Conservation (phyloP, 805 yeast genomes). For the Metschnikowia proteae region DNA sequence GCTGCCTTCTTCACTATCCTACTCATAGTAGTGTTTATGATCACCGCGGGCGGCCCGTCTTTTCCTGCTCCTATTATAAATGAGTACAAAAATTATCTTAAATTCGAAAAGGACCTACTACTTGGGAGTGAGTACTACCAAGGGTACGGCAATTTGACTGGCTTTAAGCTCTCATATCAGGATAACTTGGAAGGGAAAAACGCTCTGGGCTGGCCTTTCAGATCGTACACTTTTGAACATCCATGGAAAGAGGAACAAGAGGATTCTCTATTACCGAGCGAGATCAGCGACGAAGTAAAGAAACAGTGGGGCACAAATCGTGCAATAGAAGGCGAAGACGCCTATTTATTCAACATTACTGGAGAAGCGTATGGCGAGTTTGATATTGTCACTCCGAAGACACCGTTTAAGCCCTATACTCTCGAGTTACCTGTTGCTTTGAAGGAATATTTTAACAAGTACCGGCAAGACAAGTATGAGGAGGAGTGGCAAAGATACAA, state of each 20-base stretch:
- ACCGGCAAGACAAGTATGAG: constrained; percentile 23
- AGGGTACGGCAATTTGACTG: constrained; percentile 73
- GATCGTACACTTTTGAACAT: constrained; percentile 38
- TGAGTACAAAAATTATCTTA: constrained; percentile 24
- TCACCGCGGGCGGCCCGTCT: constrained; percentile 27
- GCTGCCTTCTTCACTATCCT: constrained; percentile 32
- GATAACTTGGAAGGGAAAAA: constrained; percentile 49
- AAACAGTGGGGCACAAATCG: constrained; percentile 47
- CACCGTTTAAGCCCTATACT: constrained; percentile 2
- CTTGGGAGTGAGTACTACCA: constrained; percentile 39
- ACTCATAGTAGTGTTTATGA: constrained; percentile 31
- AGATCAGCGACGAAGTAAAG: constrained; percentile 45
- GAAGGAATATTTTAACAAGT: constrained; percentile 26
- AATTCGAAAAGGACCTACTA: constrained; percentile 23
- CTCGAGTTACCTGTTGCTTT: constrained; percentile 29
- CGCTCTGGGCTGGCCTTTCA: constrained; percentile 57
- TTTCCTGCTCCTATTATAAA: constrained; percentile 25
- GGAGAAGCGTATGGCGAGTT: constrained; percentile 46
- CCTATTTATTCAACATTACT: constrained; percentile 45
- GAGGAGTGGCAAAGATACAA: constrained; percentile 26
- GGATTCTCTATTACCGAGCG: constrained; percentile 58
- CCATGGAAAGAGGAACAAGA: constrained; percentile 47
- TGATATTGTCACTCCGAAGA: constrained; percentile 15
- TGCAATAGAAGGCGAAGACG: constrained; percentile 12
- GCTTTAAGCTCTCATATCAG: constrained; percentile 60